These are phyloP conservation scores for Didymella lethalis DNA, from an alignment of 2,329 filamentous ascomycete species.

Conservation along the genomic window DNA sequence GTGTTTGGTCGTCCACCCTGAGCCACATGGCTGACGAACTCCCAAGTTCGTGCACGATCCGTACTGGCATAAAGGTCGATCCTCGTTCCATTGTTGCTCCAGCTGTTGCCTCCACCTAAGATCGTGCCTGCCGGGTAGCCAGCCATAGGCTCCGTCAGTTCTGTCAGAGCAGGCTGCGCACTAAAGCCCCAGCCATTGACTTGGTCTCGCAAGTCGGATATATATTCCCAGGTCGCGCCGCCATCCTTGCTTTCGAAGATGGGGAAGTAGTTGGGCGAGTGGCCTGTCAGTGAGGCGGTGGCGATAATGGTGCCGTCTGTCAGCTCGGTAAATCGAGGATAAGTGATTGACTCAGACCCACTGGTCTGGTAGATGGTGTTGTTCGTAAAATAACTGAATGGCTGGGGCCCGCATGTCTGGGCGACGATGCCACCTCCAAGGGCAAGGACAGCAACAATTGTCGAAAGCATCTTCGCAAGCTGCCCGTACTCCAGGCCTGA, in stretches of 20 bases:
- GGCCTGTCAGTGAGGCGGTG: neutral
- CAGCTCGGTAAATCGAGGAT: neutral
- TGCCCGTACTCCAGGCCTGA: neutral
- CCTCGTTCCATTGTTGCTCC: constrained; percentile 57
- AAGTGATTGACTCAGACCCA: neutral
- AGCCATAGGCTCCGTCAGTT: constrained; percentile 27
- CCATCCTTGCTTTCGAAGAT: constrained; percentile 55
- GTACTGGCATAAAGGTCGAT: constrained; percentile 37
- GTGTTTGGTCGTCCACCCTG: constrained; percentile 22
- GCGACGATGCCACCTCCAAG: neutral
- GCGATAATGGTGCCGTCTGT: neutral
- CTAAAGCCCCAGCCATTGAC: constrained; percentile 69
- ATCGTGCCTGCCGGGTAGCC: constrained; percentile 33
- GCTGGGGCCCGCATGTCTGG: neutral
- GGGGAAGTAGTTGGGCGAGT: constrained; percentile 43
- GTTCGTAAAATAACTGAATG: neutral
- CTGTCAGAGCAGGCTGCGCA: constrained; percentile 51
- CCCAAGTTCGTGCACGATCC: constrained; percentile 30
- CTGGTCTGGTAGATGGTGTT: neutral
- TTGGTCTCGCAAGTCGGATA: constrained; percentile 67
- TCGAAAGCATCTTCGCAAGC: neutral
- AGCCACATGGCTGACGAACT: constrained; percentile 36
- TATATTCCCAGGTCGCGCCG: constrained; percentile 63
- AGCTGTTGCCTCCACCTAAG: constrained; percentile 55
- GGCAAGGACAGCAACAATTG: neutral